Evolutionary conservation across 176 grass and related monocot species (phyloP), one percentile per base, ranked within the genome.

Genomic region (Eragrostis curvula): DNA sequence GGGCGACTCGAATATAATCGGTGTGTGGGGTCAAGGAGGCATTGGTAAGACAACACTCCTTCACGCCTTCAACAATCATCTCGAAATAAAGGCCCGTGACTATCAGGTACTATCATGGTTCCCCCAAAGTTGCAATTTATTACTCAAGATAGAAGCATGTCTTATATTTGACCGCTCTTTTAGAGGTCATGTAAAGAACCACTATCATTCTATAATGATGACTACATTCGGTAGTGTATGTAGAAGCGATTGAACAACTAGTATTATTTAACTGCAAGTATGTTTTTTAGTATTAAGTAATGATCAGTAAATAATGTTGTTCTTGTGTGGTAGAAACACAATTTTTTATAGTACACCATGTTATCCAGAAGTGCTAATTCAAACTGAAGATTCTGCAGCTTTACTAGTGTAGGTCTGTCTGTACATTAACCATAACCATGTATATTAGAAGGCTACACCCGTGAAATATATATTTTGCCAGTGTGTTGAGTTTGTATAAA

Each of bases 11-110:
- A 88, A 41, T 60, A 78, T 94, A 70, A 86, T 97, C 32, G 94
- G 91, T 51, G 64, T 97, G 0, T 89, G 89, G 78, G 94, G 94
- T 23, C 68, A 80, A 75, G 91, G 91, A 52, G 94, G 94, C 9
- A 55, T 97, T 7, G 94, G 91, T 16, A 94, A 97, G 81, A 97
- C 91, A 0, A 97, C 91, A 0, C 81, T 97, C 5, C 87, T 97
- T 20, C 88, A 86, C 13, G 51, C 21, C n/a, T 84, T 97, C 52
- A 97, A 94, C 85, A 94, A 97, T 59, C 40, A 89, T 63, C 81
- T 97, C 3, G 61, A 82, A 78, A 67, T 50, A 5, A 70, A 70
- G 8, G 44, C 5, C 21, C 25, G 32, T 6, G 67, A 85, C n/a
- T 97, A 87, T 59, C 91, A 91, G 79, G 84, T 89, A 51, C 32